These are phyloP conservation scores for Malus fusca DNA, from an alignment of 306 rosid species.

Conservation along the genomic window DNA sequence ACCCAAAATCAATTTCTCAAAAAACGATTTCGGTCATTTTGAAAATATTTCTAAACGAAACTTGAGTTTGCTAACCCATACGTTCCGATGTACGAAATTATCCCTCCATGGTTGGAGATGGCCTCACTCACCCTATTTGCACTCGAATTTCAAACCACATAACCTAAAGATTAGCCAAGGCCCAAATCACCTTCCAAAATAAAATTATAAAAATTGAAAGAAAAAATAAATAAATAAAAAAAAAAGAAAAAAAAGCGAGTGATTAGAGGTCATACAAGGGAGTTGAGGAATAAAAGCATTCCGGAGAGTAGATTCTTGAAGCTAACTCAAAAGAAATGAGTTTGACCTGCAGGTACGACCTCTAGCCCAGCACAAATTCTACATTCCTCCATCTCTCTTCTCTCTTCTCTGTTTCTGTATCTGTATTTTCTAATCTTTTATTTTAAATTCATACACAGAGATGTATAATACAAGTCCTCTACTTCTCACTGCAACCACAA, in stretches of 20 bases:
- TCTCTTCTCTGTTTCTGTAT: background rate
- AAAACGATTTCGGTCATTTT: too few relatives aligned
- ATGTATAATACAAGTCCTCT: background rate
- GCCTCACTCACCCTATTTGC: background rate
- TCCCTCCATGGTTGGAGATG: too few relatives aligned
- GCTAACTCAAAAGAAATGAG: conserved; percentile 3
- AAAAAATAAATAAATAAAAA: background rate
- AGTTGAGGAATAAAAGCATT: conserved; percentile 16
- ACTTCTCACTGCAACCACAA: background rate
- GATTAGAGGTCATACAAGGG: background rate
- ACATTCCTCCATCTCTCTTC: background rate
- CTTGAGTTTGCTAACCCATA: too few relatives aligned
- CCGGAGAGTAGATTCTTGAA: conserved; percentile 17
- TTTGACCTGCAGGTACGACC: conserved; percentile 24
- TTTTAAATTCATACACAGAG: background rate
- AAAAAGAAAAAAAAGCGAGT: background rate
- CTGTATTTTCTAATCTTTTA: background rate
- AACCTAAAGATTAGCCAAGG: background rate
- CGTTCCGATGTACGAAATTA: too few relatives aligned
- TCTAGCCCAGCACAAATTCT: background rate
- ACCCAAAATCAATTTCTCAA: too few relatives aligned
- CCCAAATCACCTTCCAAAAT: background rate
- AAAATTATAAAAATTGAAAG: background rate
- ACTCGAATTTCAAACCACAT: background rate
- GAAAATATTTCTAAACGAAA: rapidly evolving